These are phyloP conservation scores for Amanita thiersii DNA, from an alignment of 768 basidiomycete species.

Conservation along the genomic window DNA sequence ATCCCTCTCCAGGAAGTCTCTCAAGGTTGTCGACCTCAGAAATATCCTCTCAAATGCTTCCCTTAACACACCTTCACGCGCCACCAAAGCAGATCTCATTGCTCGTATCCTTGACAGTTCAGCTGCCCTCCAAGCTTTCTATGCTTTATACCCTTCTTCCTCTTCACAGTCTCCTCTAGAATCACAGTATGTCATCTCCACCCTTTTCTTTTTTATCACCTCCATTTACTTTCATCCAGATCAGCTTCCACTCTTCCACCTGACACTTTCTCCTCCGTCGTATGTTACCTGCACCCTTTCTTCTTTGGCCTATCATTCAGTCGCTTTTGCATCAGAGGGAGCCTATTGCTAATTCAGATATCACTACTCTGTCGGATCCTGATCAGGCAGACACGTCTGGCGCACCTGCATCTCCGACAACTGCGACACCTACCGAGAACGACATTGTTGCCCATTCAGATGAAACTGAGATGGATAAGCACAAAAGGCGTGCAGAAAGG, in stretches of 20 bases:
- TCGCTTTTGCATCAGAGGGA: no score
- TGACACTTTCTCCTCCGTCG: no score
- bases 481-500: conserved; percentile 5
- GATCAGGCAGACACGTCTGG: neutral
- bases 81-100: conserved; percentile 63
- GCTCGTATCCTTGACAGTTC: conserved; percentile 47
- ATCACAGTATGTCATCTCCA: conserved; percentile 16
- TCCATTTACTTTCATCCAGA: neutral
- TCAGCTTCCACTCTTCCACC: neutral
- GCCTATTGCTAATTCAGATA: no score
- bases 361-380: no score
- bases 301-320: no score
- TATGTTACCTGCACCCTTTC: no score
- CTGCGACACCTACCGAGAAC: neutral
- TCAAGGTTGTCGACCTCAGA: conserved; percentile 68
- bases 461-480: conserved; percentile 6
- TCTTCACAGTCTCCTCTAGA: conserved; percentile 12
- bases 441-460: neutral
- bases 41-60: conserved; percentile 48
- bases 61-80: conserved; percentile 41
- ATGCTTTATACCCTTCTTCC: conserved; percentile 26
- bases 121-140: conserved; percentile 43
- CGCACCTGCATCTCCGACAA: neutral
- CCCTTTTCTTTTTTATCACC: no score
- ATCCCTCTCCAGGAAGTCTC: conserved; percentile 34